These are phyloP conservation scores for Malus asiatica DNA, from an alignment of 306 rosid species.

Conservation along the genomic window DNA sequence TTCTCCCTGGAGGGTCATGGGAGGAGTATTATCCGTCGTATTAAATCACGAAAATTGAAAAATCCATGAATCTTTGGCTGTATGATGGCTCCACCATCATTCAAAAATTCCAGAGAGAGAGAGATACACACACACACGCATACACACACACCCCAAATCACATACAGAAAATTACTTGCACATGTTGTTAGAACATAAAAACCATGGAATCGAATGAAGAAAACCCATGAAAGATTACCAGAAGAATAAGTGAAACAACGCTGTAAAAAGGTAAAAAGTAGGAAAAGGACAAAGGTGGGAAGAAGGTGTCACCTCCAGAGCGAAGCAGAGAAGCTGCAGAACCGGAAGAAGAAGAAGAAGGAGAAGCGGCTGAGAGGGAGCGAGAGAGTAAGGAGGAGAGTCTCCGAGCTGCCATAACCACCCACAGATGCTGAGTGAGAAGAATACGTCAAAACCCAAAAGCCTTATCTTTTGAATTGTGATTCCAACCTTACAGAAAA, in stretches of 20 bases:
- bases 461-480: neutral
- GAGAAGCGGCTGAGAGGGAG: conserved; percentile 30
- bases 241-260: neutral
- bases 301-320: conserved; percentile 36
- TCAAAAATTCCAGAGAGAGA: neutral
- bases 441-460: neutral
- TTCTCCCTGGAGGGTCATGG: conserved; percentile 40
- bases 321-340: conserved; percentile 41
- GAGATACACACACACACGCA: neutral
- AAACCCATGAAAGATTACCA: neutral
- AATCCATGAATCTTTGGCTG: neutral
- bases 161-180: neutral
- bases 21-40: neutral
- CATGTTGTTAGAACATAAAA: neutral
- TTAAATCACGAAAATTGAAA: neutral
- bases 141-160: neutral
- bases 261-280: neutral
- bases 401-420: conserved; percentile 70
- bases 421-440: neutral
- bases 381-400: conserved; percentile 52
- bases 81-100: neutral
- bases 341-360: conserved; percentile 23
- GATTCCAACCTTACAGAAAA: neutral
- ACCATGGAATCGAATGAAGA: neutral
- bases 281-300: neutral